Base-by-base conservation (phyloP, 805 yeast species). In the Wickerhamiella kurtzmanii region DNA sequence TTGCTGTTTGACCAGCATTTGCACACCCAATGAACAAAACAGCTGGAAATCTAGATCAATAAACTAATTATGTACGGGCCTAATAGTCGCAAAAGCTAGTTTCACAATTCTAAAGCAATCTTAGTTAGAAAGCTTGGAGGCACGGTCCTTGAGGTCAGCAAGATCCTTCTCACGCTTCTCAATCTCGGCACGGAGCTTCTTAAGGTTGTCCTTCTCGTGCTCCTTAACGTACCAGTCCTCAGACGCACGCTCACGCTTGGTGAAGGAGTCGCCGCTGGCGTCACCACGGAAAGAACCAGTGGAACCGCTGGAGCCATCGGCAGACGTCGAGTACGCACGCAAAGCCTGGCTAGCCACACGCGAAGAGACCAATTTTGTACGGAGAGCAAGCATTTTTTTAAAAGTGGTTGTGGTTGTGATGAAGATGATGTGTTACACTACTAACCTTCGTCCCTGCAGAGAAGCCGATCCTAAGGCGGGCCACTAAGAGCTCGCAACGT, bases 181-280 rank as follows among this genome's bases (percentile, higher is more conserved):
- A 44, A 61, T 54, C 58, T 60, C 63, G 35, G 47, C 53, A 46
- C 54, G 57, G 45, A 56, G 92, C 69, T 82, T 72, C 65, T 80
- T 76, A 64, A 87, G 73, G 60, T 81, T 76, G 64, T 82, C 86
- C 65, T 72, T 81, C 63, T 80, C 82, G 72, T 89, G 95, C 63
- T 82, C 95, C 70, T 85, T 80, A 68, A 77, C 84, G 67, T 87
- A 72, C 71, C 79, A 88, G 59, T 82, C 86, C 72, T 89, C 98
- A 63, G 79, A 80, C 53, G 95, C 95, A 69, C 76, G 81, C 74
- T 92, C 98, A 65, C 94, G 87, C 65, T 87, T 85, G 74, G 75
- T 70, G 69, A 82, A 81, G 50, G 80, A 69, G 59, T 80, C 84
- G 41, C 71, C 68, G 56, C 74, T 85, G 48, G 76, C 45, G 64